Conservation (phyloP, 2,329 filamentous ascomycete species). For the Trichoderma pleuroti region DNA sequence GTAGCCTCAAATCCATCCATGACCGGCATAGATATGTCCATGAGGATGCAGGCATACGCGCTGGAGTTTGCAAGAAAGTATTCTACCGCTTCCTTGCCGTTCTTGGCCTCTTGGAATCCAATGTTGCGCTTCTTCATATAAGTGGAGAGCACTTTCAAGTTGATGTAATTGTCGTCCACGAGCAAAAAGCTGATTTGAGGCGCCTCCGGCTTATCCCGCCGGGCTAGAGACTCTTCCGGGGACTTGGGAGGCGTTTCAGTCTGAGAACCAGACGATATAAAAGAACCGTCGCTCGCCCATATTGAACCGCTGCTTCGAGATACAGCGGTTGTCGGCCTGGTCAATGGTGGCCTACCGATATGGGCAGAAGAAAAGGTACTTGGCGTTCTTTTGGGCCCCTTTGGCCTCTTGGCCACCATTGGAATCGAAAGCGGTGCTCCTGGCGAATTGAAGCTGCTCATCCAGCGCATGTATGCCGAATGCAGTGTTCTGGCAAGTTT, state of each 20-base stretch:
- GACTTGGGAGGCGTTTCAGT: not conserved
- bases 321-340: not conserved
- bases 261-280: not conserved
- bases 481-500: conserved; percentile 34
- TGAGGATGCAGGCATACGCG: conserved; percentile 29
- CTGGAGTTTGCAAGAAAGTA: conserved; percentile 21
- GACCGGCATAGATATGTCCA: conserved; percentile 53
- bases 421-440: not conserved
- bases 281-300: not conserved
- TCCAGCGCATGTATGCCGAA: conserved; percentile 27
- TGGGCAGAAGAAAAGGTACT: not conserved
- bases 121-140: conserved; percentile 30
- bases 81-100: conserved; percentile 30
- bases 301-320: not conserved
- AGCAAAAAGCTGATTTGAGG: conserved; percentile 26
- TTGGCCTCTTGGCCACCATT: conserved; percentile 3
- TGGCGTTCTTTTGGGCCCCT: conserved; percentile 11
- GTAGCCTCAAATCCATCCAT: conserved; percentile 49
- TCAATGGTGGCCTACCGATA: not conserved
- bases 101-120: conserved; percentile 24
- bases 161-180: conserved; percentile 39
- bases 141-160: conserved; percentile 30
- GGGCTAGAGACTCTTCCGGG: not conserved
- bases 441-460: conserved; percentile 15
- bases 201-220: not conserved